phyloP scores from a whole-genome alignment of 139 green algal species.

The Desmodesmus armatus region DNA sequence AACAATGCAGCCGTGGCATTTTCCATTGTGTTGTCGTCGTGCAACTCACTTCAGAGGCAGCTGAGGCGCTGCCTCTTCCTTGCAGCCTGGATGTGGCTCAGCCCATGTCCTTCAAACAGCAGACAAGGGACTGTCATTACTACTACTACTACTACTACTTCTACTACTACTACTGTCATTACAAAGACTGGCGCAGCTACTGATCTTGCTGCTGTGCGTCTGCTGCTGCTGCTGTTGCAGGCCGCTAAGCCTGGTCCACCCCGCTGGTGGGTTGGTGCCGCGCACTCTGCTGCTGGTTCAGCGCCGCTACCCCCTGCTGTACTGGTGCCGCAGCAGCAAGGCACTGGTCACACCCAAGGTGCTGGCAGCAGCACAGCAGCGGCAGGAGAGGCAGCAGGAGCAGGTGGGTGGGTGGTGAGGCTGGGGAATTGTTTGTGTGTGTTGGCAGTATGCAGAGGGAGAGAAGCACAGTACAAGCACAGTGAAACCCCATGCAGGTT shows the following conservation, averaged over 20 bases:
- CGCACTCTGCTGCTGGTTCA: slow-evolving; percentile 52
- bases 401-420: neutral
- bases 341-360: neutral
- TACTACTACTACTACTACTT: too few relatives aligned
- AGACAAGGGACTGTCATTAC: too few relatives aligned
- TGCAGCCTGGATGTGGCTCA: neutral
- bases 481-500: neutral
- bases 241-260: slow-evolving; percentile 39
- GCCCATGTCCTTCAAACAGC: neutral
- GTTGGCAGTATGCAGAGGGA: neutral
- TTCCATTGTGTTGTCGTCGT: too few relatives aligned
- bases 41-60: neutral
- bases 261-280: slow-evolving; percentile 43
- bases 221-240: slow-evolving; percentile 20
- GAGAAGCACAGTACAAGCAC: too few relatives aligned
- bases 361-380: neutral
- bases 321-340: slow-evolving; percentile 17
- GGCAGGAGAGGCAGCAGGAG: neutral
- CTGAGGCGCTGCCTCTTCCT: too few relatives aligned
- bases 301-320: slow-evolving; percentile 45
- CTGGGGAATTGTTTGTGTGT: neutral
- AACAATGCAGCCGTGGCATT: too few relatives aligned
- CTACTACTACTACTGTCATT: neutral
- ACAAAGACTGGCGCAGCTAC: neutral
- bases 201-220: neutral